Evolutionary conservation across 805 yeast genomes (phyloP), one percentile per base, ranked within the genome.

Genomic region (Brettanomyces sp.): DNA sequence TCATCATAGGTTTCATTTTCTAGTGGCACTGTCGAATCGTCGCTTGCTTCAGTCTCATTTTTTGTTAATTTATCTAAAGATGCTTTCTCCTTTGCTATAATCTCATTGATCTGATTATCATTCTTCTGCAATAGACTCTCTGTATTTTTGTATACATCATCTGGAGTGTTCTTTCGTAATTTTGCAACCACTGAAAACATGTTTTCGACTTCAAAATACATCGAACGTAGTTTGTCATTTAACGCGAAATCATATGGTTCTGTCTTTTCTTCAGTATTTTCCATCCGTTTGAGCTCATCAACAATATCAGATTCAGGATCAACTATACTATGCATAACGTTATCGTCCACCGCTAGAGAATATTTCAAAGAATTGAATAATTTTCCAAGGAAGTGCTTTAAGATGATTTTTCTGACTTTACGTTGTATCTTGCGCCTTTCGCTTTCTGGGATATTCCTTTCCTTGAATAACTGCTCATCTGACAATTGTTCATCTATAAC

Each of bases 161-260:
- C 49, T 0, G 88, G 89, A 11, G 74, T 66, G 18, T 69, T 69
- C 43, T 77, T 68, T 43, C 93, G 65, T 45, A 81, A 60, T 22
- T 68, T 66, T 0, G 86, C 74, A 14, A 82, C 73, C 46, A 68
- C 72, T 1, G 78, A 72, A 0, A 87, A 77, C 49, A 75, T 76
- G 42, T 70, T 73, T 51, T 86, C 95, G 47, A 85, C 80, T 36
- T 73, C 69, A 42, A 71, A 70, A 50, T 84, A 76, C 42, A 76
- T 53, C 42, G 71, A 67, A 41, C 91, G 67, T 28, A 85, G 72
- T 46, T 69, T 59, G 47, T 76, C 80, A 59, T 83, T 82, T 48
- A 84, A 61, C 18, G 73, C 79, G 36, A 73, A 63, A 56, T 86
- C 91, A 60, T 82, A 84, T 1, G 90, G 88, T 57, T 82, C 93